Percentiles rank a stretch among this genome's conserved stretches.
Evolutionary conservation across 148 eudicot species (phyloP).

Genomic region (Chenopodium quinoa): DNA sequence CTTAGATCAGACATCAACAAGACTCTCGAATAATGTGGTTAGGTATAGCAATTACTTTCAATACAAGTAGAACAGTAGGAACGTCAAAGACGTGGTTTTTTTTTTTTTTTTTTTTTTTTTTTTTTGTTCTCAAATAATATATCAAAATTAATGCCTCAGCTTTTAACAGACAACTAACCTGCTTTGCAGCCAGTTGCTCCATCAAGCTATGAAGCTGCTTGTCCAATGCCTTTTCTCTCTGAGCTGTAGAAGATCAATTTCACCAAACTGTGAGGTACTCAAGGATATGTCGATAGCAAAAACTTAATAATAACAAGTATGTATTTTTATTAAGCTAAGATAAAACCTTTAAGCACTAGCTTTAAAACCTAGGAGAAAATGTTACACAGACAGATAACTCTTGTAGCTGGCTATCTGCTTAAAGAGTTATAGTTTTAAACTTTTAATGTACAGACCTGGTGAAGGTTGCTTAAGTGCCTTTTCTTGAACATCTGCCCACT

Average conservation of each 20-base stretch:
- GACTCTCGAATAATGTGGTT: background rate
- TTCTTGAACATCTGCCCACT: slow-evolving; percentile 79
- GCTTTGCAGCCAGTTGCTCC: slow-evolving; percentile 88
- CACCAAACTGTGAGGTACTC: background rate
- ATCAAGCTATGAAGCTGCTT: slow-evolving; percentile 93
- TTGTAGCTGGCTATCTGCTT: background rate
- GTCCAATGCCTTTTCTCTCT: slow-evolving; percentile 88
- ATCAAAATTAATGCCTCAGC: background rate
- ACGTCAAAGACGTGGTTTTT: too few species aligned
- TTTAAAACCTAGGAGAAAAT: background rate
- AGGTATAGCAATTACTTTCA: background rate
- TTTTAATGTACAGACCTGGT: slow-evolving; percentile 51
- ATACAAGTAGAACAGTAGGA: background rate
- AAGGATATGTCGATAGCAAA: background rate
- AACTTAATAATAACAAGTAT: too few species aligned
- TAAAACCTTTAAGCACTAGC: background rate
- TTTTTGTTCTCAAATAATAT: background rate
- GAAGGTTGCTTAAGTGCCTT: slow-evolving; percentile 77
- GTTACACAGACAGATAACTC: background rate
- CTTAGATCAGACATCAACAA: background rate
- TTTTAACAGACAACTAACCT: slow-evolving; percentile 46
- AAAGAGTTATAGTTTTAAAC: background rate
- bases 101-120: too few species aligned
- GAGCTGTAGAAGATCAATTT: slow-evolving; percentile 53
- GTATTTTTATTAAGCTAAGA: background rate